Conservation (phyloP, 1,284 basidiomycete genomes). For the Veloboletus limbatus region DNA sequence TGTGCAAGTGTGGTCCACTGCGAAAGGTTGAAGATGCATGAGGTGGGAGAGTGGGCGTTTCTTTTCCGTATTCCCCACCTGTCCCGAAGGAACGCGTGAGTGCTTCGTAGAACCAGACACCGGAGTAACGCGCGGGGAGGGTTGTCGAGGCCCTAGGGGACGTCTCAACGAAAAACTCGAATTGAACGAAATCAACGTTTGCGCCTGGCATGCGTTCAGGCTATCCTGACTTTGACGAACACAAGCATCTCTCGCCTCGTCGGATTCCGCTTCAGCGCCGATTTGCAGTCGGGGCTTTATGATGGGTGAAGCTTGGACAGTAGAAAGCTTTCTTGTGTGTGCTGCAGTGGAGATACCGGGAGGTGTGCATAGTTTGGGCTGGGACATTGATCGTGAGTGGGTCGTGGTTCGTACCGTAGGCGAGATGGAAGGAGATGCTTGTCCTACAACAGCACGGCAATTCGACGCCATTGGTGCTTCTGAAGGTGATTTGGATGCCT, state of each 20-base stretch:
- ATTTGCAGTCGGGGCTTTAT: slow-evolving; percentile 17
- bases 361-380: slow-evolving; percentile 25
- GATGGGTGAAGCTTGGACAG: slow-evolving; percentile 31
- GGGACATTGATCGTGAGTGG: slow-evolving; percentile 29
- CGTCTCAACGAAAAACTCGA: slow-evolving; percentile 20
- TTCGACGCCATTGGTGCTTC: not conserved
- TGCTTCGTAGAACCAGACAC: not conserved
- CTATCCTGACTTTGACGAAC: not conserved
- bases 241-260: not conserved
- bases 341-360: slow-evolving; percentile 2
- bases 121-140: slow-evolving; percentile 13
- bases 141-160: slow-evolving; percentile 24
- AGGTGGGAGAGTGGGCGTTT: slow-evolving; percentile 4
- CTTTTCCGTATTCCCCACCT: slow-evolving; percentile 2
- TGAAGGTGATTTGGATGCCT: slow-evolving; percentile 1
- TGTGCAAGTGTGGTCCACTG: slow-evolving; percentile 1
- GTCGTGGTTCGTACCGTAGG: slow-evolving; percentile 4
- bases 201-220: not conserved
- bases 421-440: not conserved
- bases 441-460: not conserved
- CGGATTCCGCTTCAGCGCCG: slow-evolving; percentile 5
- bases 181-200: slow-evolving; percentile 9
- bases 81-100: not conserved
- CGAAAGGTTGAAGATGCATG: slow-evolving; percentile 1
- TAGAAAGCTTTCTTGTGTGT: slow-evolving; percentile 28